Evolutionary conservation across 352 stramenopile genomes (phyloP), one percentile per base, ranked within the genome.

Genomic region (Plasmopara muralis): DNA sequence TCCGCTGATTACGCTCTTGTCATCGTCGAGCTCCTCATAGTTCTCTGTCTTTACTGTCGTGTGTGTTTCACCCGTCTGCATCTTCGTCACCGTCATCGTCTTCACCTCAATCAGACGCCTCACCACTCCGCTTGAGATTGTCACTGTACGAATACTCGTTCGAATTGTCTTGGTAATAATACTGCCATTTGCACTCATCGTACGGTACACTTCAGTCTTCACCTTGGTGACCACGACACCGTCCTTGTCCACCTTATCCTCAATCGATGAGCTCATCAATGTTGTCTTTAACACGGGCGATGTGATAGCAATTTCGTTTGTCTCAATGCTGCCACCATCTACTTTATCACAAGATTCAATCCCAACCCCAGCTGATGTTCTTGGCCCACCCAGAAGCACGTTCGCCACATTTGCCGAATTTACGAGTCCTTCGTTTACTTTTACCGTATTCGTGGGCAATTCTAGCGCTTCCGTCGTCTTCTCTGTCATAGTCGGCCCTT

Each of bases 91-190:
- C 29, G 61, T 69, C 56, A 55, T 69, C 18, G 61, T 65, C 31
- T 61, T 25, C 25, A 61, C 56, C 30, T 54, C 52, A 38, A 65
- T 65, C 46, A 60, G 42, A 47, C 60, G 52, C 55, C 57, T 64
- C 47, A 47, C 31, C 41, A 51, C n/a, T 37, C 60, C 55, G 31
- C 54, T 52, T 28, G 60, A 53, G 40, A 46, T 59, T 33, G 42
- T 52, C 45, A 60, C 54, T 44, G 48, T 60, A 14, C 47, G 52
- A 42, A 63, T 64, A 30, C 44, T 68, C 44, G 54, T 68, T 44
- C 60, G 60, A 50, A 68, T 43, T 54, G 60, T 68, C 54, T 64
- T 68, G 13, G 54, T 68, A 40, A 60, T 56, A 12, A 64, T 46
- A 35, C 50, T 63, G 18, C 60, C 54, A 47, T 64, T 60, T 20